Base-by-base conservation (phyloP, 1,139 yeast genomes). In the Meyerozyma athensensis region DNA sequence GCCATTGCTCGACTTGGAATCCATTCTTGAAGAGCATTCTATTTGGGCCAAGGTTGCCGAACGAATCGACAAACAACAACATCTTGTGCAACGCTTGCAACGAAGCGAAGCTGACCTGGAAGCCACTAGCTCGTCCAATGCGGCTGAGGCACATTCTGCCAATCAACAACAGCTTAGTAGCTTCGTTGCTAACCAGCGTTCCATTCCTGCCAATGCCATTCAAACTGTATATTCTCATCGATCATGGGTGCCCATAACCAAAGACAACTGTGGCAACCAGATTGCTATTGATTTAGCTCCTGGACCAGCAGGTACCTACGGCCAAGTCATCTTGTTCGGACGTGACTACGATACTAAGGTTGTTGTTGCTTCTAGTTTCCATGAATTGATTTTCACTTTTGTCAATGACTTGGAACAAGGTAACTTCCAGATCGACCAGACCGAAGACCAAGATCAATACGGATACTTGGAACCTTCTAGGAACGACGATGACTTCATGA, bases 1-100 rank as follows among this genome's bases (percentile, higher is more conserved):
- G 52, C 76, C 80, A 4, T 67, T 85, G 36, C 64, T 86, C 50
- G 92, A 84, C 55, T 64, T 85, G 43, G 95, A 85, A 55, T 68
- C 77, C 39, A 73, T 84, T 39, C 72, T 78, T 35, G 86, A 79
- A 49, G 94, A 85, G 57, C 78, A 82, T 61, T 64, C 70, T 26
- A 72, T 81, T 41, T 86, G 95, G 95, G 73, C 78, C 43, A 79
- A 73, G 49, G 86, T 84, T 14, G 81, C 84, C 19, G 65, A 65
- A 43, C 63, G 72, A 40, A 59, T 77, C 40, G 77, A 72, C 43
- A 61, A 57, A 41, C 74, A 69, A 44, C 66, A 63, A 37, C 59
- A 60, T 43, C 42, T 59, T 33, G 50, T 58, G 18, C 62, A 61
- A 45, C 60, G 54, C 44, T 66, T 58, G 40, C 58, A 54, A 39